Base-by-base conservation (phyloP, 2,329 filamentous ascomycete species). In the Dactylellina parvicollis region DNA sequence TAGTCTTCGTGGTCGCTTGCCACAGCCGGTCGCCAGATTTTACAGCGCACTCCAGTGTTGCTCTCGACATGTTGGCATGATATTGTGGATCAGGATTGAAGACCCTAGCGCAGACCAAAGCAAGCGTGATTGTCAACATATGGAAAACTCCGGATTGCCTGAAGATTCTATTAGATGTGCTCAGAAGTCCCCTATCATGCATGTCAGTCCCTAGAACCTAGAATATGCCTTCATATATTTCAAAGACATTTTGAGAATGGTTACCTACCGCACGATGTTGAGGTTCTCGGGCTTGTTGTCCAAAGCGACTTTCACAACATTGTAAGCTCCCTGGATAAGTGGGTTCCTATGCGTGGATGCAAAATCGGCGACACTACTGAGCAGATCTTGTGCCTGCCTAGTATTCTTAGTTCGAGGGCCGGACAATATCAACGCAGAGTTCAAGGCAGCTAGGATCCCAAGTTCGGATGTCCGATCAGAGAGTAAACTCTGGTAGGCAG, bases 391-490 rank as follows among this genome's bases (percentile, higher is more conserved):
- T 10, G 69, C 69, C 24, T 61, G 60, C 24, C 54, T 61, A 4
- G 22, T 28, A 30, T 73, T 66, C 36, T 44, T 65, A 1, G 60
- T 73, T 42, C 54, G 36, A 12, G 69, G 69, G 14, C 69, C 69
- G 36, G 60, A 73, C 54, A 85, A 76, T 40, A 86, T 84, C 8
- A 84, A 79, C 30, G 85, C 77, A 2, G 80, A 80, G 75, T 85
- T 85, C 42, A 86, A 78, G 0, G 81, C 79, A 14, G 83, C 82
- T 2, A 86, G 79, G 5, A 84, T 80, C 7, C 80, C 79, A 30
- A 85, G 76, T 44, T 85, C 82, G 20, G 76, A 74, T 46, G 67
- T 67, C 30, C 77, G 74, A 22, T 69, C 60, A 5, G 73, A 52
- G 22, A 74, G 49, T 22, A 73, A 34, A 22, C 46, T 62, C 24